Base-by-base conservation (phyloP, 805 yeast genomes). In the Nadsonia fulvescens region DNA sequence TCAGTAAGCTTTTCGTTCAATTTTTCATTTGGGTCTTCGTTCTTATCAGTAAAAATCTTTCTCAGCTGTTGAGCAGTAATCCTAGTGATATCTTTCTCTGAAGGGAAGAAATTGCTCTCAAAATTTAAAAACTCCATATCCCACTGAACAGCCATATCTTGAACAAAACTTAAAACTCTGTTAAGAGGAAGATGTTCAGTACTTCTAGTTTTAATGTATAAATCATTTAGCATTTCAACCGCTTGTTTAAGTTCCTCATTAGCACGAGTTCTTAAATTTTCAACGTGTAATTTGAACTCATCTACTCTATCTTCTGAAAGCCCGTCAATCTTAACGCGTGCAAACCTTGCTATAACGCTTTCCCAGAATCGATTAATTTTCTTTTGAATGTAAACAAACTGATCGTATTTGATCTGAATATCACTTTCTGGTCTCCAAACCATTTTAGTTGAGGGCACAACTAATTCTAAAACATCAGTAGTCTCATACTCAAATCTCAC, bases 81-180 rank as follows among this genome's bases (percentile, higher is more conserved):
- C 35, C 79, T 61, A 4, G 92, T 71, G 37, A 89, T 77, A 58
- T 89, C 98, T 40, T 73, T 78, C 46, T 89, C 96, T 6, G 92
- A 70, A 1, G 96, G 96, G 32, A 86, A 61, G 43, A 64, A 89
- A 12, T 61, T 60, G 22, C 62, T 61, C 32, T 78, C 95, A 51
- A 89, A 86, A 5, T 67, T 75, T 18, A 67, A 61, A 40, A 89
- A 82, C 31, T 74, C 92, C 12, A 50, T 39, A 48, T 86, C 93
- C 96, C 96, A 89, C 20, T 58, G 64, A 12, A 79, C 82, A 3
- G 92, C 83, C 15, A 71, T 52, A 30, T 75, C 82, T 41, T 86
- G 94, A 10, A 86, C 56, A 18, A 63, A 63, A 38, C 86, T 56
- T 14, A 82, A 50, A 3, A 76, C 63, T 0, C 64, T 52, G 41